These are phyloP conservation scores for Carex sylvatica DNA, from an alignment of 202 grass and related monocot genomes.

Conservation along the genomic window DNA sequence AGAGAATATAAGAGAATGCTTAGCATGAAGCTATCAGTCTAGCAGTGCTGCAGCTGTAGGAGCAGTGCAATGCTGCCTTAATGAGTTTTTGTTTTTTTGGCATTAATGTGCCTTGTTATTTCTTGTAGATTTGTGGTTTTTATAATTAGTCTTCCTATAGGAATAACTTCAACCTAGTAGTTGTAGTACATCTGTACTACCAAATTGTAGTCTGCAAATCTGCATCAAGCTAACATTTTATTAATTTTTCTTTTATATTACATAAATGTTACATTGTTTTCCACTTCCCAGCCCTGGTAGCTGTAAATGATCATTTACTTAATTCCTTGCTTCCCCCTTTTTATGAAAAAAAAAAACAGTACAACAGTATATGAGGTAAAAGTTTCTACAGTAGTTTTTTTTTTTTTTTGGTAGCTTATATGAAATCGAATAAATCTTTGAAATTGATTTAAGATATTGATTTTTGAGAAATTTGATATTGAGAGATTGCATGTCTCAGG, in stretches of 20 bases:
- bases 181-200: background rate
- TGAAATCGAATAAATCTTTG: background rate
- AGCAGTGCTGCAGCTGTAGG: conserved; percentile 9
- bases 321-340: background rate
- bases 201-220: background rate
- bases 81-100: conserved; percentile 9
- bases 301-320: background rate
- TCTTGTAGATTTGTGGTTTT: background rate
- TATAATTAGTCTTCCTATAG: background rate
- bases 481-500: background rate
- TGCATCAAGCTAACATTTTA: background rate
- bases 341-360: background rate
- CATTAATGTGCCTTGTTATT: conserved; percentile 9
- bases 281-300: background rate
- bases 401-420: background rate
- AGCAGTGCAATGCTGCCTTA: background rate
- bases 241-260: conserved; percentile 1
- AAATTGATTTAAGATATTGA: background rate
- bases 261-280: background rate
- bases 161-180: background rate
- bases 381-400: background rate
- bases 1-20: conserved; percentile 25
- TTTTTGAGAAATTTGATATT: background rate
- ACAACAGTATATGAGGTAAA: background rate
- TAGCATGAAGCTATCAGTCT: background rate